Evolutionary conservation across 768 basidiomycete species (phyloP).

Genomic region (Cystobasidiopsis lactophilus): DNA sequence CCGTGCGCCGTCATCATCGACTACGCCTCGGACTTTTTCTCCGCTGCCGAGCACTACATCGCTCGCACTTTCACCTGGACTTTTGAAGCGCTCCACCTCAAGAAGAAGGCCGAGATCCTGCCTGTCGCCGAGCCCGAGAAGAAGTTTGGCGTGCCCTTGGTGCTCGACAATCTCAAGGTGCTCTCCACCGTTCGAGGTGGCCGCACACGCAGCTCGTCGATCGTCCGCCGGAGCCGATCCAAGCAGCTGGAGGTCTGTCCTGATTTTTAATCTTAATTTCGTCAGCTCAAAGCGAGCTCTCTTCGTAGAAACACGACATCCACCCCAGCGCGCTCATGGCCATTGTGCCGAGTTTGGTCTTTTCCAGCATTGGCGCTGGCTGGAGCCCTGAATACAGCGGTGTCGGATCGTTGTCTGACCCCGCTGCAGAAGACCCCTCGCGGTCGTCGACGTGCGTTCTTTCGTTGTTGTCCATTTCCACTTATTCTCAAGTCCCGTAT

Average conservation of each 20-base stretch:
- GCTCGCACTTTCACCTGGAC: conserved; percentile 40
- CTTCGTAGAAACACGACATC: conserved; percentile 11
- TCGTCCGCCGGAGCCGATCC: conserved; percentile 57
- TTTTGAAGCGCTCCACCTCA: conserved; percentile 28
- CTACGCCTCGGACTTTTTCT: conserved; percentile 37
- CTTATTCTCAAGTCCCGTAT: too few species aligned
- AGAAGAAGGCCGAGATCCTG: conserved; percentile 7
- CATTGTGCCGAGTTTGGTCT: conserved; percentile 53
- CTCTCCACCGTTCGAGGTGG: conserved; percentile 71
- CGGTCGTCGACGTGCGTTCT: conserved; percentile 37
- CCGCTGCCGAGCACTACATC: conserved; percentile 33
- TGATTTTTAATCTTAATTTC: conserved; percentile 24
- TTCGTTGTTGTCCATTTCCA: too few species aligned
- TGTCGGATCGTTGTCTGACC: conserved; percentile 43
- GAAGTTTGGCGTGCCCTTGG: conserved; percentile 56
- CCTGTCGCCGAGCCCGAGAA: conserved; percentile 17
- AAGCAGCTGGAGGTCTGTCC: conserved; percentile 32
- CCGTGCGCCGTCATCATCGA: conserved; percentile 48
- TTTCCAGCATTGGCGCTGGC: conserved; percentile 47
- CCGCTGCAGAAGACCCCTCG: conserved; percentile 53
- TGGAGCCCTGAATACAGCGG: conserved; percentile 31
- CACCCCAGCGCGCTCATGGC: conserved; percentile 29
- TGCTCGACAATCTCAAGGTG: conserved; percentile 64
- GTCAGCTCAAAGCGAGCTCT: neutral
- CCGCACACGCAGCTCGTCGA: conserved; percentile 62